Evolutionary conservation across 2,329 filamentous ascomycete genomes (phyloP).

Genomic region (Talaromyces pinophilus): DNA sequence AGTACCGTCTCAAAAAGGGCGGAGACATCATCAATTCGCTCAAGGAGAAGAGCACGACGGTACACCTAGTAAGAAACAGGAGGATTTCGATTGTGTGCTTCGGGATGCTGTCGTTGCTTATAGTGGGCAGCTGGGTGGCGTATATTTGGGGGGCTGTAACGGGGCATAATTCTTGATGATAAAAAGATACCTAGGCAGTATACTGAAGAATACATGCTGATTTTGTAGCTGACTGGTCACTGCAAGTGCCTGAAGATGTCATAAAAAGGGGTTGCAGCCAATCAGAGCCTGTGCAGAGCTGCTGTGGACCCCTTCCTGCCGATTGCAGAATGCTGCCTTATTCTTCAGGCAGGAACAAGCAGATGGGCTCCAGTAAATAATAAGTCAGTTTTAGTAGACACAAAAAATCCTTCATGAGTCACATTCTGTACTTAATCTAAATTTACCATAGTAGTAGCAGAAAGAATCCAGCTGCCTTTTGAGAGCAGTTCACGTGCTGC

Average conservation of each 20-base stretch:
- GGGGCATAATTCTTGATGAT: conserved; percentile 44
- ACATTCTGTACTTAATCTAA: too few species aligned
- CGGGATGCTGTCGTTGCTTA: conserved; percentile 46
- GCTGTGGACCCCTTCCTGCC: not conserved
- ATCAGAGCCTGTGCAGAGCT: not conserved
- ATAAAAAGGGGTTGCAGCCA: not conserved
- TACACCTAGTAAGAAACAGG: conserved; percentile 42
- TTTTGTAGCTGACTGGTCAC: not conserved
- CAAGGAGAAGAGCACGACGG: conserved; percentile 46
- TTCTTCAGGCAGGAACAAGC: not conserved
- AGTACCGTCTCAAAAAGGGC: conserved; percentile 50
- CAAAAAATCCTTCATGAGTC: not conserved
- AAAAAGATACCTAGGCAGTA: too few species aligned
- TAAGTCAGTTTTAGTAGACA: not conserved
- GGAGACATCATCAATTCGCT: conserved; percentile 49
- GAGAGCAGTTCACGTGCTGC: conserved; percentile 2
- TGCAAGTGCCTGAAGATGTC: not conserved
- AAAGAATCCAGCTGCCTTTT: not conserved
- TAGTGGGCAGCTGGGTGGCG: conserved; percentile 52
- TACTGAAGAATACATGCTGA: too few species aligned
- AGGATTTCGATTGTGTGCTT: conserved; percentile 50
- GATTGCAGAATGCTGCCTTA: not conserved
- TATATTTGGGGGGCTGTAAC: conserved; percentile 65
- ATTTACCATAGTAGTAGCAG: too few species aligned
- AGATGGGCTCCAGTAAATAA: not conserved